Base-by-base conservation (phyloP, 1,284 basidiomycete species). In the Cutaneotrichosporon arboriforme region DNA sequence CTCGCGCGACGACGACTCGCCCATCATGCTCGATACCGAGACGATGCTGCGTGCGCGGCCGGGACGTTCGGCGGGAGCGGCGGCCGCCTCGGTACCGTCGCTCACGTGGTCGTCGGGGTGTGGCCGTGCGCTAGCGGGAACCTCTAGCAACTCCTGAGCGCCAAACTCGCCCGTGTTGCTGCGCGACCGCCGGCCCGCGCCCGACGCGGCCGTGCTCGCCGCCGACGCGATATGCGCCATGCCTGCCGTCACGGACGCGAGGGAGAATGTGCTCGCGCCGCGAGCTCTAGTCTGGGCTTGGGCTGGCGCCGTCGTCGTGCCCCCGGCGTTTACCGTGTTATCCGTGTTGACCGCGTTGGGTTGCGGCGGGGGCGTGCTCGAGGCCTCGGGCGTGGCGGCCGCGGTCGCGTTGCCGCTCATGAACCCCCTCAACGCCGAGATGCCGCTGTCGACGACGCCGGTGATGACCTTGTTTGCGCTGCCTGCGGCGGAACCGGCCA, bases 391-490 rank as follows among this genome's bases (percentile, higher is more conserved):
- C 10, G 26, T 31, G 7, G 26, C 26, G 7, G 26, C 10, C 26
- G 26, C 26, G 26, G 26, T 31, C 26, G 26, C 26, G 10, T 26
- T 10, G 20, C 23, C 9, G 12, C n/a, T 17, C 31, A 76, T 72
- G 17, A 92, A 76, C 0, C 87, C 84, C 15, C 86, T 81, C 2
- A 91, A 77, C 42, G 90, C 86, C 10, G 83, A 12, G 82, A 88
- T 45, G 2, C 43, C 43, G 1, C 87, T 83, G 66, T 91, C 90
- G 47, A 92, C 85, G 36, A 92, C 89, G 18, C 88, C 89, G 1
- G 80, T 84, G 49, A 91, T 55, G 41, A 90, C 87, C 67, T 89
- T 90, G 70, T 88, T 89, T 13, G 90, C 89, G 0, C 86, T 86
- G 10, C 83, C 87, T 2, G 76, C 78, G 0, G 88, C 82, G 3